Evolutionary conservation across 2,329 filamentous ascomycete species (phyloP).

Genomic region (Arachnopeziza araneosa): DNA sequence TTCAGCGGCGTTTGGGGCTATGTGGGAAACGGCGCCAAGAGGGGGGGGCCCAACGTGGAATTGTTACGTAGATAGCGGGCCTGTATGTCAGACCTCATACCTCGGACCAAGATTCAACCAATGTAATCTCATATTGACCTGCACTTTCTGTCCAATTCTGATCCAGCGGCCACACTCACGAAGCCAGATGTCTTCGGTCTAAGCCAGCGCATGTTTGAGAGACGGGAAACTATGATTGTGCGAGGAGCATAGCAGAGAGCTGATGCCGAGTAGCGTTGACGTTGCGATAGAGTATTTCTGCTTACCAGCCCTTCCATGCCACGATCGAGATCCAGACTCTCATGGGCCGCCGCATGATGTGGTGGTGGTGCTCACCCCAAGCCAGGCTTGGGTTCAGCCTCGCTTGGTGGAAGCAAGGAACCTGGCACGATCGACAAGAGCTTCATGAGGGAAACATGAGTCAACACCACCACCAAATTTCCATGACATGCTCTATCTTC

Average conservation of each 20-base stretch:
- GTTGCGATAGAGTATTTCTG: slow-evolving; percentile 18
- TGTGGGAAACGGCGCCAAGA: background rate
- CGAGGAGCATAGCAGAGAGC: no score
- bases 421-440: background rate
- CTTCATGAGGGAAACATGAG: background rate
- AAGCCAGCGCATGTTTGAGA: no score
- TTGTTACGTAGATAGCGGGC: slow-evolving; percentile 7
- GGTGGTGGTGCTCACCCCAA: background rate
- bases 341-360: slow-evolving; percentile 5
- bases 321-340: slow-evolving; percentile 5
- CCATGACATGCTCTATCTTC: background rate
- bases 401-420: background rate
- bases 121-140: background rate
- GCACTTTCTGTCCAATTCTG: background rate
- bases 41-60: slow-evolving; percentile 7
- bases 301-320: background rate
- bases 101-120: background rate
- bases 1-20: slow-evolving; percentile 16
- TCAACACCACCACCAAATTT: background rate
- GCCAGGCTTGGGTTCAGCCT: background rate
- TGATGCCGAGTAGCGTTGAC: slow-evolving; percentile 5
- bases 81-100: slow-evolving; percentile 1
- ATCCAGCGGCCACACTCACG: background rate
- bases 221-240: no score
- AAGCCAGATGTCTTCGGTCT: no score